These are phyloP conservation scores for Amaranthus hypochondriacus DNA, from an alignment of 148 eudicot species.

Conservation along the genomic window DNA sequence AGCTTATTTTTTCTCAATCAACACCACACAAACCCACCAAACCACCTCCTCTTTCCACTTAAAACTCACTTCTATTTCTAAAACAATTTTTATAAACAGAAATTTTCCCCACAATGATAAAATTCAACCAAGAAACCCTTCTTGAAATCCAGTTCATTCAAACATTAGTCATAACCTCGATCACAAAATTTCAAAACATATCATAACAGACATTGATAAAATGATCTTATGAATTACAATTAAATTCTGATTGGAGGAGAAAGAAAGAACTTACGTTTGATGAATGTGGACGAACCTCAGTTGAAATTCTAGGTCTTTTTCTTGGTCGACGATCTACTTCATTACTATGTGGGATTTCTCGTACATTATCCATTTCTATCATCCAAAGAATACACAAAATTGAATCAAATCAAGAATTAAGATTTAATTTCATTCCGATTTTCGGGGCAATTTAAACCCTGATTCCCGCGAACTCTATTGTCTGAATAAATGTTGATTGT, in stretches of 20 bases:
- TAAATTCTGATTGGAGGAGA: background rate
- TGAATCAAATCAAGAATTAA: background rate
- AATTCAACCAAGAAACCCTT: too few relatives aligned
- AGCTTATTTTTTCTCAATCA: too few relatives aligned
- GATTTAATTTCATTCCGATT: background rate
- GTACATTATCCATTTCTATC: conserved; percentile 42
- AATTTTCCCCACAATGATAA: too few relatives aligned
- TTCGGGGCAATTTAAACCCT: conserved; percentile 25
- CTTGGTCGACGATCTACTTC: conserved; percentile 65
- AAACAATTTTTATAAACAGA: too few relatives aligned
- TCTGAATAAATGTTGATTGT: conserved; percentile 14
- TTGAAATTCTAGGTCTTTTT: conserved; percentile 47
- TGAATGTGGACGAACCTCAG: conserved; percentile 45
- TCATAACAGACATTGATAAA: background rate
- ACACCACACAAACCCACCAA: too few relatives aligned
- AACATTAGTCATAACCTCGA: too few relatives aligned
- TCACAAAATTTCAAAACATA: conserved; percentile 1
- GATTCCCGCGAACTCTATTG: conserved; percentile 17
- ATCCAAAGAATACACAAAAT: conserved; percentile 4
- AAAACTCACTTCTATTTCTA: too few relatives aligned
- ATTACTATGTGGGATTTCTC: conserved; percentile 32
- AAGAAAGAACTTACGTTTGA: conserved; percentile 37
- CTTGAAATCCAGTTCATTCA: too few relatives aligned
- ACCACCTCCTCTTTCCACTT: too few relatives aligned
- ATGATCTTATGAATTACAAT: background rate